phyloP scores from a whole-genome alignment of 1,139 yeast species.

The Nakaseomyces delphensis region DNA sequence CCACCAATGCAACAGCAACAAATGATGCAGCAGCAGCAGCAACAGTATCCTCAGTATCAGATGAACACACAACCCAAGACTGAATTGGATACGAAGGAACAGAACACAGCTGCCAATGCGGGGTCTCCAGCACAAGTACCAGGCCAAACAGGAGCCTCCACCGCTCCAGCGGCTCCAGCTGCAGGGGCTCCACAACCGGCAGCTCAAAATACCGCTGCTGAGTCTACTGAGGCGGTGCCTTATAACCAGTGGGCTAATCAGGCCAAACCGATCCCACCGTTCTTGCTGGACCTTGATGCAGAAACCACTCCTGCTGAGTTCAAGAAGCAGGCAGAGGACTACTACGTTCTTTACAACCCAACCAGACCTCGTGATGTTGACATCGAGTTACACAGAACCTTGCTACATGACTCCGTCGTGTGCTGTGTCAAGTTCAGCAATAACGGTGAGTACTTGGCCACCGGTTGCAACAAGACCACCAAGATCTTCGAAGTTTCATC shows the following conservation, averaged over 20 bases:
- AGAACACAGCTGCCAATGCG: constrained; percentile 6
- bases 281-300: constrained; percentile 74
- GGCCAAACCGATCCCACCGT: constrained; percentile 70
- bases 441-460: constrained; percentile 89
- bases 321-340: constrained; percentile 79
- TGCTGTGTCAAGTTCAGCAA: constrained; percentile 92
- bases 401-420: constrained; percentile 89
- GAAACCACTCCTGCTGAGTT: constrained; percentile 67
- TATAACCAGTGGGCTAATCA: constrained; percentile 44
- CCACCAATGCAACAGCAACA: constrained; percentile 3
- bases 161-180: constrained; percentile 20
- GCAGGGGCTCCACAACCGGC: constrained; percentile 29
- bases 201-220: constrained; percentile 17
- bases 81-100: constrained; percentile 7
- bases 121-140: constrained; percentile 12
- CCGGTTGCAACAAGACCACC: constrained; percentile 94
- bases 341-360: constrained; percentile 86
- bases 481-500: constrained; percentile 90
- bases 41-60: constrained; percentile 1
- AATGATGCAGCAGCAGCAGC: constrained; percentile 1
- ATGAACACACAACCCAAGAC: background rate
- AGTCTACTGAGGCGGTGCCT: constrained; percentile 28
- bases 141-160: constrained; percentile 7
- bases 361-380: constrained; percentile 69
- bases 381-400: constrained; percentile 79